These are phyloP conservation scores for Ceratobasidium theobromae DNA, from an alignment of 1,284 basidiomycete species.

Conservation along the genomic window DNA sequence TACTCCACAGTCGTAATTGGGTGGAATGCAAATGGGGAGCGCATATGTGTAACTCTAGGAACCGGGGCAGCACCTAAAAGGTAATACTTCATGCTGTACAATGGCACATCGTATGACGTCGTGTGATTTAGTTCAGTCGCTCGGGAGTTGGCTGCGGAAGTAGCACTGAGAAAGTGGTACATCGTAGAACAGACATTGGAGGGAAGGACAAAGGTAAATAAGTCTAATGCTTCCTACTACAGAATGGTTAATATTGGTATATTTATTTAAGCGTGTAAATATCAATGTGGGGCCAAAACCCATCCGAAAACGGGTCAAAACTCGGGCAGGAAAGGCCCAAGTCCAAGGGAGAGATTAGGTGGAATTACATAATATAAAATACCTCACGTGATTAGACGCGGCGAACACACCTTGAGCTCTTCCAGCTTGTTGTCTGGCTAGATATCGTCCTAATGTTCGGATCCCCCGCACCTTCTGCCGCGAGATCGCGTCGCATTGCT, in stretches of 20 bases:
- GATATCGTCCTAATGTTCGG: slow-evolving; percentile 19
- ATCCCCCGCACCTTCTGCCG: slow-evolving; percentile 26
- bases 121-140: not conserved
- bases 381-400: slow-evolving; percentile 21
- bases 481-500: slow-evolving; percentile 9
- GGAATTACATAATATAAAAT: slow-evolving; percentile 4
- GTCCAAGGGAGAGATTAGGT: not conserved
- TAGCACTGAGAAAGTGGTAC: slow-evolving; percentile 19
- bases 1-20: not conserved
- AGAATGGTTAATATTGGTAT: too few species aligned
- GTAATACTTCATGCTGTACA: not conserved
- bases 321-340: not conserved
- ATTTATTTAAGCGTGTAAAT: too few species aligned
- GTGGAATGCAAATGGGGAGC: not conserved
- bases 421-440: not conserved
- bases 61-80: not conserved
- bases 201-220: not conserved
- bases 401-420: slow-evolving; percentile 2
- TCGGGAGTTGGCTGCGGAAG: slow-evolving; percentile 19
- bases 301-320: not conserved
- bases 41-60: not conserved
- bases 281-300: not conserved
- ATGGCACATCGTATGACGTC: not conserved
- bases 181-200: not conserved
- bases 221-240: too few species aligned